These are phyloP conservation scores for Candida krabiensis DNA, from an alignment of 805 yeast genomes.

Conservation along the genomic window DNA sequence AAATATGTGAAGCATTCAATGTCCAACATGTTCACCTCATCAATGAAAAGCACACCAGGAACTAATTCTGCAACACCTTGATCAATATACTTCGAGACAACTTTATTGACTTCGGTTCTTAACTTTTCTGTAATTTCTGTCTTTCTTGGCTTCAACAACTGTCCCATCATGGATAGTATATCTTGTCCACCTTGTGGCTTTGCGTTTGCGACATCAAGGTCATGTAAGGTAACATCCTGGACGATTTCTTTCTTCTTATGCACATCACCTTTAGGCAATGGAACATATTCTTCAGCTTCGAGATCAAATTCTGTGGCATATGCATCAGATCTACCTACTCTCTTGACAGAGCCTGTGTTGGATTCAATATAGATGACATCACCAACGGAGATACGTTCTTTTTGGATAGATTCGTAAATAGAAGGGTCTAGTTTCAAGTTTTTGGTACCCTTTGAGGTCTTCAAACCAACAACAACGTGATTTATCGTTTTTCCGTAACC, in stretches of 20 bases:
- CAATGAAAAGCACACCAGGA: conserved; percentile 97
- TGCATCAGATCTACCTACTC: conserved; percentile 93
- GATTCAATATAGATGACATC: conserved; percentile 95
- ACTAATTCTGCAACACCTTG: conserved; percentile 98
- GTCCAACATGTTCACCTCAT: conserved; percentile 98
- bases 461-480: conserved; percentile 91
- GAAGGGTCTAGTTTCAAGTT: conserved; percentile 99
- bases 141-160: conserved; percentile 90
- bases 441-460: conserved; percentile 96
- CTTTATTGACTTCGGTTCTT: conserved; percentile 93
- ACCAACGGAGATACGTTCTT: conserved; percentile 95
- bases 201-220: conserved; percentile 95
- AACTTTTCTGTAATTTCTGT: conserved; percentile 96
- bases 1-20: conserved; percentile 94
- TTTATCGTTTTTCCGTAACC: conserved; percentile 65
- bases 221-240: conserved; percentile 97
- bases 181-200: conserved; percentile 98
- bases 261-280: conserved; percentile 98
- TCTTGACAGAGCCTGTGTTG: conserved; percentile 90
- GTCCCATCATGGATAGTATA: conserved; percentile 96
- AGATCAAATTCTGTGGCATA: conserved; percentile 98
- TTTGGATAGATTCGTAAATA: conserved; percentile 90
- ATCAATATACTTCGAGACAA: conserved; percentile 98
- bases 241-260: conserved; percentile 94
- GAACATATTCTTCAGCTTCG: conserved; percentile 95